Percentiles rank a stretch among this genome's conserved stretches.
Evolutionary conservation across 2,329 filamentous ascomycete species (phyloP).

Genomic region (Ascochyta koolunga): DNA sequence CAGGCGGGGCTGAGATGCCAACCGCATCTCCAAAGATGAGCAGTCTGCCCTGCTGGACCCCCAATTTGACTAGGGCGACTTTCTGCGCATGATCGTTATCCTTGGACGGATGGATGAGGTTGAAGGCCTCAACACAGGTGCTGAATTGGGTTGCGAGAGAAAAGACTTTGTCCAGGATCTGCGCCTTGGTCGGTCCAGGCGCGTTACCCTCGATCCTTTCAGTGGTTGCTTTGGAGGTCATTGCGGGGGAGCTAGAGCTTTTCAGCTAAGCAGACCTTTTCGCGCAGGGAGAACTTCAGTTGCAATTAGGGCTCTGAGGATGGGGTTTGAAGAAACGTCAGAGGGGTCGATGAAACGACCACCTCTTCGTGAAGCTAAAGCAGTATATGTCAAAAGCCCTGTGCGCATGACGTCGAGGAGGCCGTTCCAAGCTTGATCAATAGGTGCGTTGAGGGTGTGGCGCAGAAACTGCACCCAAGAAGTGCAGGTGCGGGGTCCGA

Average conservation of each 20-base stretch:
- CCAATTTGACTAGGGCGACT: conserved; percentile 51
- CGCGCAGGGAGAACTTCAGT: neutral
- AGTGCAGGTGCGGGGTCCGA: conserved; percentile 32
- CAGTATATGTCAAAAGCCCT: conserved; percentile 8
- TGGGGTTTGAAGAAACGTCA: neutral
- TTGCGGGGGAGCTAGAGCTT: conserved; percentile 30
- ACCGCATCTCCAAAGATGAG: conserved; percentile 57
- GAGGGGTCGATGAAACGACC: neutral
- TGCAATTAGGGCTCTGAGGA: neutral
- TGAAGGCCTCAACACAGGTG: conserved; percentile 56
- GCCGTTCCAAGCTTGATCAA: conserved; percentile 21
- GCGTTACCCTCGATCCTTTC: conserved; percentile 26
- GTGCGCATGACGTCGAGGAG: conserved; percentile 38
- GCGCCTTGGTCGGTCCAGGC: conserved; percentile 33
- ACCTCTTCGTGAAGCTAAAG: conserved; percentile 8
- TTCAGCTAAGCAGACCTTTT: conserved; percentile 3
- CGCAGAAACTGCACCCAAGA: conserved; percentile 29
- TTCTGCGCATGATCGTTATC: conserved; percentile 53
- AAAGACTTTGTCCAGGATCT: conserved; percentile 49
- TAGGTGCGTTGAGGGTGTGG: conserved; percentile 30
- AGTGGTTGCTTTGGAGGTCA: conserved; percentile 26
- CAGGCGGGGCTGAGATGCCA: conserved; percentile 53
- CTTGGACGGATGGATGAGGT: conserved; percentile 52
- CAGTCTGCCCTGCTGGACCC: conserved; percentile 55
- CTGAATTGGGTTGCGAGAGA: conserved; percentile 55